Evolutionary conservation across 352 stramenopile genomes (phyloP), one percentile per base, ranked within the genome.

Genomic region (Lagenidium sp.): DNA sequence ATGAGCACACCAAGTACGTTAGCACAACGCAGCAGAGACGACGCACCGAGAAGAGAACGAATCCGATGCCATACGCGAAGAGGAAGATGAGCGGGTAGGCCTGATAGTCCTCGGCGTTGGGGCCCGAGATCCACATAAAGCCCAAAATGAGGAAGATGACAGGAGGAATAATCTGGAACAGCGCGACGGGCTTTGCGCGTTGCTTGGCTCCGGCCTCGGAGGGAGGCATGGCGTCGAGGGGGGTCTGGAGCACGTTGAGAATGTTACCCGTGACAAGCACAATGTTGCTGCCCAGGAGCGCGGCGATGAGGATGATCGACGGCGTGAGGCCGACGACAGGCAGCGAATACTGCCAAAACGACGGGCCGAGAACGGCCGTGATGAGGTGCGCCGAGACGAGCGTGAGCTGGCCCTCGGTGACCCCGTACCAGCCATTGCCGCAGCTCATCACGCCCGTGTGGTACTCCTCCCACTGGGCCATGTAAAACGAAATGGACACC

Each of bases 391-490:
- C 61, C 7, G 62, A 56, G 37, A 94, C 74, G 25, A 94, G 65
- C 23, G 68, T 76, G 25, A 94, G 63, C 47, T 94, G 81, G 24
- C 78, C 81, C 48, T 94, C 81, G 1, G 81, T 94, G 25, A 94
- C 81, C 47, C 81, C 81, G 43, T 77, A 91, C 41, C 64, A 82
- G 31, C 74, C 74, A 42, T 94, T 94, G 36, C 81, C 81, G 47
- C 81, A 94, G 67, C 69, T 91, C 81, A 93, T 93, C 36, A 88
- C 79, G 24, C 81, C 81, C 36, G 81, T 93, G 65, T 93, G 81
- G 59, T 93, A 93, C 61, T 93, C 81, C 41, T 93, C 78, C 81
- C 81, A 93, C 44, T 93, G 81, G 36, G 81, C 81, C 45, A 89
- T 55, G 60, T 90, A 93, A 51, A 93, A 93, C 37, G 74, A 58